Percentiles rank a stretch among this genome's conserved stretches.
Evolutionary conservation across 2,329 filamentous ascomycete genomes (phyloP).

Genomic region (Colletotrichum scovillei): DNA sequence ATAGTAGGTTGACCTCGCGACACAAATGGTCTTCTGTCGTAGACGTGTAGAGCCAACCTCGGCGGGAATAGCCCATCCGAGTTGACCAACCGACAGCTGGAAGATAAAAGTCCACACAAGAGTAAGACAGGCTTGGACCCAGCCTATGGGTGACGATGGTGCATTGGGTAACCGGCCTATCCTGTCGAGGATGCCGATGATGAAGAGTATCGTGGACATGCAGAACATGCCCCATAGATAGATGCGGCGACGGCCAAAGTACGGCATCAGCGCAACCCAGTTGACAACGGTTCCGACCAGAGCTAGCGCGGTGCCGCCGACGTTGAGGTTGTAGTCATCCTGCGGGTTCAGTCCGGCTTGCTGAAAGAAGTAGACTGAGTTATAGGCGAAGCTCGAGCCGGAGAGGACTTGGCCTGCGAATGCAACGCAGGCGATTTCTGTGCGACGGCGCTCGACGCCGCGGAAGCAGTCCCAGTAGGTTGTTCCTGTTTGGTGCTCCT

Average conservation of each 20-base stretch:
- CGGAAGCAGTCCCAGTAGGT: conserved; percentile 55
- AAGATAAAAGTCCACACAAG: conserved; percentile 33
- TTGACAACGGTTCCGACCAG: conserved; percentile 56
- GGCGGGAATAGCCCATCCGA: conserved; percentile 41
- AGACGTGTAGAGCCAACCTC: conserved; percentile 46
- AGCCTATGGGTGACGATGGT: conserved; percentile 49
- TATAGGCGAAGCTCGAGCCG: conserved; percentile 47
- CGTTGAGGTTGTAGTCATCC: conserved; percentile 48
- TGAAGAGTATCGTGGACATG: conserved; percentile 50
- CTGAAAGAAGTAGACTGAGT: conserved; percentile 53
- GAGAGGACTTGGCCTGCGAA: conserved; percentile 43
- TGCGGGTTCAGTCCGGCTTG: conserved; percentile 46
- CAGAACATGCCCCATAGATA: conserved; percentile 57
- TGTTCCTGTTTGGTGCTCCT: conserved; percentile 44
- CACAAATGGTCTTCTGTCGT: conserved; percentile 46
- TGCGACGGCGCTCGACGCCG: conserved; percentile 49
- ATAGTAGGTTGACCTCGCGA: conserved; percentile 42
- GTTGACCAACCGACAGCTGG: conserved; percentile 34
- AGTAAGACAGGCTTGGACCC: conserved; percentile 45
- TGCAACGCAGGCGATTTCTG: conserved; percentile 47
- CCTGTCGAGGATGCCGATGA: conserved; percentile 56
- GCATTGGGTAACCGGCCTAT: conserved; percentile 37
- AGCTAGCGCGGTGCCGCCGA: conserved; percentile 53
- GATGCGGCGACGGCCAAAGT: conserved; percentile 56
- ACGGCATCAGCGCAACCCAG: conserved; percentile 51